Evolutionary conservation across 2,329 filamentous ascomycete species (phyloP), one percentile per base, ranked within the genome.

Genomic region (Trichophyton mentagrophytes): DNA sequence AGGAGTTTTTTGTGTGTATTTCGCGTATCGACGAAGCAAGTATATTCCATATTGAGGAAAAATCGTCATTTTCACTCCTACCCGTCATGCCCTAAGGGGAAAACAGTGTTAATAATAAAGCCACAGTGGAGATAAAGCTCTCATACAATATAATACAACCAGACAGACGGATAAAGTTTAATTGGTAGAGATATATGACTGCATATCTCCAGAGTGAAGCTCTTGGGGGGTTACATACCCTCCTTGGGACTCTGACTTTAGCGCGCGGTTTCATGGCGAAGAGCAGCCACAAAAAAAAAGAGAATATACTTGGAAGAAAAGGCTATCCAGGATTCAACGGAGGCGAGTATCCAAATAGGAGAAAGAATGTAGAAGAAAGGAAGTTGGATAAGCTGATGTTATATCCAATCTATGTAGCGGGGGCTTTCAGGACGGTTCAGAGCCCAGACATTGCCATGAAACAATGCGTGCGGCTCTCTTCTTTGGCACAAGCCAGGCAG

Each of bases 1-100:
- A 95, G 63, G 90, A 90, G 71, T 95, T 93, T 72, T 95, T 91
- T 61, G 85, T 88, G 76, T 97, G 91, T 58, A 99, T 97, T 70
- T 96, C 89, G 61, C 79, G 80, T 59, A 99, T 82, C 3, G 92
- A 90, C 56, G 85, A 81, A 53, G 85, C 80, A 6, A 99, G 82
- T 51, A 85, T 83, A 13, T 79, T 78, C 93, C 93, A 99, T 67
- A 85, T 88, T 2, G 82, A 79, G n/a, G 96, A 88, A 70, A 96
- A 96, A 66, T 95, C 89, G 67, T 87, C 80, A 8, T 81, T 79
- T 65, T 86, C 84, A 63, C 78, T 80, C 17, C 68, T 70, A 62
- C 78, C 79, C 2, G 70, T 68, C 22, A 85, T 72, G 61, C 82
- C 81, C 84, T 87, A 68, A 61, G 64, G 27, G 60, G 49, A 33